Percentiles rank a stretch among this genome's conserved stretches.
phyloP scores from a whole-genome alignment of 2,329 filamentous ascomycete species.

The Claviceps arundinis region DNA sequence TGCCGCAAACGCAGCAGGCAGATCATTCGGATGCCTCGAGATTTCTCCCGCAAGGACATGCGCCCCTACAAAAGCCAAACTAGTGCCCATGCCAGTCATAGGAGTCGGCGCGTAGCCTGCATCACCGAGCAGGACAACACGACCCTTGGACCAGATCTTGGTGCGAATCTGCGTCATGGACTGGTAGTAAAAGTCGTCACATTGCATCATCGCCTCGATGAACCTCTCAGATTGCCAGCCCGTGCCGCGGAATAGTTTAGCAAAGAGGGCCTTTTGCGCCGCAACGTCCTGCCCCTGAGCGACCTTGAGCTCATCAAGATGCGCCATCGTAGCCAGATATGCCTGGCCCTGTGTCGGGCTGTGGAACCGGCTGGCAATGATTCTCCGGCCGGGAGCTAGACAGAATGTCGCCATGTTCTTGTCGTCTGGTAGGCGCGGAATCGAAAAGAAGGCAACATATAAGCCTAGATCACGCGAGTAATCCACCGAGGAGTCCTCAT shows the following conservation, averaged over 20 bases:
- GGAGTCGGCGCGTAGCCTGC: constrained; percentile 33
- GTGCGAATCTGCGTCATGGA: constrained; percentile 30
- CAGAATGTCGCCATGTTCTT: constrained; percentile 13
- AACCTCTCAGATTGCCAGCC: constrained; percentile 31
- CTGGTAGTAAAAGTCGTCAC: constrained; percentile 31
- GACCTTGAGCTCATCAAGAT: constrained; percentile 11
- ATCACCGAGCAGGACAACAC: constrained; percentile 35
- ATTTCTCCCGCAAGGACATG: constrained; percentile 30
- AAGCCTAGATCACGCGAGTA: constrained; percentile 8
- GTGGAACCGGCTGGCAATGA: constrained; percentile 17
- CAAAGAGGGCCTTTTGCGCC: constrained; percentile 21
- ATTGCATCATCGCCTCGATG: constrained; percentile 21
- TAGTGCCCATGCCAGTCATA: constrained; percentile 35
- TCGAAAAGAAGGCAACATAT: constrained; percentile 27
- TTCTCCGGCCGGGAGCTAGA: constrained; percentile 21
- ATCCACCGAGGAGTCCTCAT: constrained; percentile 12
- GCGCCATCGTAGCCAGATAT: constrained; percentile 13
- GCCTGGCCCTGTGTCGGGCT: constrained; percentile 12
- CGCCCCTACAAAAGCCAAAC: constrained; percentile 29
- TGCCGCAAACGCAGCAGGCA: not conserved
- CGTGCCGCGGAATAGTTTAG: constrained; percentile 24
- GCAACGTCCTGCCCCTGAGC: constrained; percentile 9
- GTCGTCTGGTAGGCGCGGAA: constrained; percentile 15
- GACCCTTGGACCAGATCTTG: constrained; percentile 20
- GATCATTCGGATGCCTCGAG: not conserved